These are phyloP conservation scores for Paxillus rubicundulus DNA, from an alignment of 768 basidiomycete genomes.

Conservation along the genomic window DNA sequence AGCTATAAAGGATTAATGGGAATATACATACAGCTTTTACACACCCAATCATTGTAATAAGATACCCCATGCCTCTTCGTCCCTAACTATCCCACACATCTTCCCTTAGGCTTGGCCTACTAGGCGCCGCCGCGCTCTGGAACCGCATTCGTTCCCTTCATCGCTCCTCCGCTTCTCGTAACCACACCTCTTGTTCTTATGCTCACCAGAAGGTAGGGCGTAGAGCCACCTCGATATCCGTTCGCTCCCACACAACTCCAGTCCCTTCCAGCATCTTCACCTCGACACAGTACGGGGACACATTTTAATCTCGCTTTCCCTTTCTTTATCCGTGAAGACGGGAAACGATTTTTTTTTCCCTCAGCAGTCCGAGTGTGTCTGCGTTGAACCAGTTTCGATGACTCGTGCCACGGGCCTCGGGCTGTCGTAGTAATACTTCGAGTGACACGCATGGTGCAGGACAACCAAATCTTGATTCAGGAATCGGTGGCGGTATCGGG, in stretches of 20 bases:
- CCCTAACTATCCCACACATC: constrained; percentile 5
- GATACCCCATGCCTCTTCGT: too few species aligned
- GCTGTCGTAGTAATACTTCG: constrained; percentile 93
- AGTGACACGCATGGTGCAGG: constrained; percentile 69
- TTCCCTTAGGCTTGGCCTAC: neutral
- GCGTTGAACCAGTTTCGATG: constrained; percentile 97
- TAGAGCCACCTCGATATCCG: constrained; percentile 54
- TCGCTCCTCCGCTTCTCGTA: constrained; percentile 40
- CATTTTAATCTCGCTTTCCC: constrained; percentile 78
- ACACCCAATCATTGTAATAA: constrained; percentile 9
- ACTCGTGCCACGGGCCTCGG: constrained; percentile 86
- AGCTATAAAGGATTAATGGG: neutral
- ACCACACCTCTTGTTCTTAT: constrained; percentile 34
- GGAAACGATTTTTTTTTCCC: constrained; percentile 71
- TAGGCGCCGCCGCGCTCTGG: neutral
- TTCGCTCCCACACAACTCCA: constrained; percentile 45
- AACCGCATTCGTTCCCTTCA: constrained; percentile 21
- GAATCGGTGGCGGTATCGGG: constrained; percentile 65
- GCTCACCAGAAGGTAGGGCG: constrained; percentile 27
- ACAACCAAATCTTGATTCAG: too few species aligned
- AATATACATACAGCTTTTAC: neutral
- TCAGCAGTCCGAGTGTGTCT: constrained; percentile 86
- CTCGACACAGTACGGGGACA: constrained; percentile 54
- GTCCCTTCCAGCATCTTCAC: constrained; percentile 49
- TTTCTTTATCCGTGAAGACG: constrained; percentile 73